Conservation (phyloP, 179 eudicot genomes). For the Beta corolliflora region DNA sequence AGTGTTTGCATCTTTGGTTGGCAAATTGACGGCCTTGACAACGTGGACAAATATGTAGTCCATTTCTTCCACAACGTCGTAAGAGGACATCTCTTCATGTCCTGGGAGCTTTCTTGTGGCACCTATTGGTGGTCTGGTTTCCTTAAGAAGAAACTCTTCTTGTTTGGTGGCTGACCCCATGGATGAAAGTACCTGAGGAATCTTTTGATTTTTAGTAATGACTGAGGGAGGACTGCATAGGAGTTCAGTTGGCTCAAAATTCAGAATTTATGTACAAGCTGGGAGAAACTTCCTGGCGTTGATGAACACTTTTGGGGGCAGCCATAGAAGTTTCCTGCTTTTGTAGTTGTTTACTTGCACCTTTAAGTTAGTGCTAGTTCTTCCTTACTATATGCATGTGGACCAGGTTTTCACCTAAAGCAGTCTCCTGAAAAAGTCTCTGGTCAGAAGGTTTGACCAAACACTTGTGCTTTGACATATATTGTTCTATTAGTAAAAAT, state of each 20-base stretch:
- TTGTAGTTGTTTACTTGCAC: too few species aligned
- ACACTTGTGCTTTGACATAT: too few species aligned
- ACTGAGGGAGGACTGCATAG: neutral
- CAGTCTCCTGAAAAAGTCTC: too few species aligned
- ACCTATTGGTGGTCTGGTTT: neutral
- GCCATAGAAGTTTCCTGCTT: neutral
- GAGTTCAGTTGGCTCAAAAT: neutral
- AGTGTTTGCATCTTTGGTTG: conserved; percentile 10
- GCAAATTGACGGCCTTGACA: conserved; percentile 40
- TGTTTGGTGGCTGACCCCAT: neutral
- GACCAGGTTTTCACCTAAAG: too few species aligned
- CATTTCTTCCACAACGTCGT: conserved; percentile 44
- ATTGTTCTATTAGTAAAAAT: too few species aligned
- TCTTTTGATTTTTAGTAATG: neutral
- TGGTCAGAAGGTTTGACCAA: too few species aligned
- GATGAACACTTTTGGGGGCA: neutral
- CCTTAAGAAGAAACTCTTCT: conserved; percentile 4
- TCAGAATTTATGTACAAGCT: neutral
- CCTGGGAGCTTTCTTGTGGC: neutral
- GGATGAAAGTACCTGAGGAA: neutral
- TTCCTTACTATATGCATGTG: too few species aligned
- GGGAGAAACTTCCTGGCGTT: too few species aligned
- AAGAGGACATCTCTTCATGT: conserved; percentile 17
- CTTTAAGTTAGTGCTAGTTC: too few species aligned
- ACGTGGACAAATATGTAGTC: conserved; percentile 46